Base-by-base conservation (phyloP, 176 grass and related monocot species). In the Rhynchospora pubera region DNA sequence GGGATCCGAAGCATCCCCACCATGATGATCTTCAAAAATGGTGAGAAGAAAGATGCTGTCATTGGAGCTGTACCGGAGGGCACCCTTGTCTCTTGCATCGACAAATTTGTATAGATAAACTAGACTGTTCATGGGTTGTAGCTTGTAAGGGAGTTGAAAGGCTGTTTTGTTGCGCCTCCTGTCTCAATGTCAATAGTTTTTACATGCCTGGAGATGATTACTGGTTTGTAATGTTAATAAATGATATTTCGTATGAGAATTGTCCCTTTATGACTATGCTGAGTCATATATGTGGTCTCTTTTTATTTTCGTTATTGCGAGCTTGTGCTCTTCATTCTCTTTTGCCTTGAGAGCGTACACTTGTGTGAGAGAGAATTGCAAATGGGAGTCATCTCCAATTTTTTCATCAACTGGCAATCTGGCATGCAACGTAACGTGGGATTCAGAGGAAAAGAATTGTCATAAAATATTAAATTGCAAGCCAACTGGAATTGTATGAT, bases 1-100 rank as follows among this genome's bases (percentile, higher is more conserved):
- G 83, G 90, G 26, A 92, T 94, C 66, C 87, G 90, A 59, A 98
- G 92, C 88, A 93, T 98, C 77, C 95, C 95, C 46, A 94, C 95
- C 24, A 86, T 91, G 84, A 86, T 98, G 11, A 48, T 98, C 52
- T 93, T 94, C 90, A 94, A 94, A 88, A 86, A 85, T 0, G 95
- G 95, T 0, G 92, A 98, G 82, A 94, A 91, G 55, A 94, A 91
- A 51, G 90, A 94, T 34, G 67, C 87, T 0, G 88, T 98, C 60
- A 91, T 98, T 9, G 95, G 95, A 7, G 92, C 95, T 2, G 90
- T 98, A 53, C 95, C 89, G 0, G 88, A 98, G 78, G 91, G 42
- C 13, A 89, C 92, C 2, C 55, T 94, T 65, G n/a, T 90, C 46
- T 48, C 84, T 39, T 87, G 59, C 90, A 89, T 96, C 1, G 86